These are phyloP conservation scores for Telopea speciosissima DNA, from an alignment of 177 flowering plant species.

Conservation along the genomic window DNA sequence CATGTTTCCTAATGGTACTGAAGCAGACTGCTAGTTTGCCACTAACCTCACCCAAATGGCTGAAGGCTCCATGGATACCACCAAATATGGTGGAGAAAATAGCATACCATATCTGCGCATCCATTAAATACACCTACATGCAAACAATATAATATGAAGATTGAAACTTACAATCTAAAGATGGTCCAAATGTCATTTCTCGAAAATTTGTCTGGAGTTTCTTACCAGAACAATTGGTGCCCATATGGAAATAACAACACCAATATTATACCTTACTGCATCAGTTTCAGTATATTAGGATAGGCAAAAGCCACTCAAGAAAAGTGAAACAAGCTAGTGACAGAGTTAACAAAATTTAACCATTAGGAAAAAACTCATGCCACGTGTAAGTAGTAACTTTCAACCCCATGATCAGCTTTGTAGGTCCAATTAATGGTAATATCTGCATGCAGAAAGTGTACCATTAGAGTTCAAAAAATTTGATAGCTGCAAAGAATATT, in stretches of 20 bases:
- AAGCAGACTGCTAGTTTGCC: background rate
- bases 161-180: conserved; percentile 5
- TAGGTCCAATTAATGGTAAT: conserved; percentile 69
- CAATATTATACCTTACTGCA: conserved; percentile 68
- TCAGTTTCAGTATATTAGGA: conserved; percentile 13
- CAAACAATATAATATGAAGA: conserved; percentile 12
- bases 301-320: conserved; percentile 4
- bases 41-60: conserved; percentile 96
- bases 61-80: conserved; percentile 90
- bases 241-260: conserved; percentile 84
- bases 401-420: conserved; percentile 60
- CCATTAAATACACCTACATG: conserved; percentile 93
- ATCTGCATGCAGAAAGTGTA: conserved; percentile 37
- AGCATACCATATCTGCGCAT: conserved; percentile 98
- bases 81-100: conserved; percentile 81
- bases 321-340: background rate
- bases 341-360: conserved; percentile 27
- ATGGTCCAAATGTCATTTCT: conserved; percentile 24
- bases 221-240: conserved; percentile 89
- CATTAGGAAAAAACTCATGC: conserved; percentile 91
- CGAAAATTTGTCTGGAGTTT: conserved; percentile 12
- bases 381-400: conserved; percentile 53
- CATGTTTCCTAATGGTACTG: background rate
- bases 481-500: no score
- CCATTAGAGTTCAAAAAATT: background rate